Evolutionary conservation across 2,329 filamentous ascomycete genomes (phyloP).

Genomic region (Aspergillus sergii): DNA sequence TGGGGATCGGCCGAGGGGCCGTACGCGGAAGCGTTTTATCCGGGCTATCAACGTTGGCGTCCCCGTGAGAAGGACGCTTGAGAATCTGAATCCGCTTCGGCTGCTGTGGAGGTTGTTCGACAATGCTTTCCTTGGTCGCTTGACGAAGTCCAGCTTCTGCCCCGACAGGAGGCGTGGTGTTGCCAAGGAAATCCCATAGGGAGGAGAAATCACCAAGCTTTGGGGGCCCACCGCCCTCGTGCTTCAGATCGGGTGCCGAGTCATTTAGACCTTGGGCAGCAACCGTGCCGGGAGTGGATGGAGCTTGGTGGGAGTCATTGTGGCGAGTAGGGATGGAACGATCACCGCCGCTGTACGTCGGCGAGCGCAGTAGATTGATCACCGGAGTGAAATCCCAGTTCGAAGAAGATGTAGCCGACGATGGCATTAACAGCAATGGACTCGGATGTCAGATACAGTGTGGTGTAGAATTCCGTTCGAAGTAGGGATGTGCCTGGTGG

Average conservation of each 20-base stretch:
- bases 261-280: not conserved
- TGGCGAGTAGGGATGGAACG: slow-evolving; percentile 14
- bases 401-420: slow-evolving; percentile 28
- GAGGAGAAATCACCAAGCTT: slow-evolving; percentile 48
- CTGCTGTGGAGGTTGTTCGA: slow-evolving; percentile 8
- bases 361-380: slow-evolving; percentile 46
- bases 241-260: not conserved
- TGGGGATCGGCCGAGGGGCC: slow-evolving; percentile 11
- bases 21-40: slow-evolving; percentile 3
- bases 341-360: slow-evolving; percentile 22
- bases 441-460: not conserved
- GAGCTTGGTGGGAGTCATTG: slow-evolving; percentile 12
- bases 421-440: slow-evolving; percentile 32
- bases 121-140: not conserved
- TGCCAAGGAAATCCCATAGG: slow-evolving; percentile 44
- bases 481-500: not conserved
- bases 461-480: not conserved
- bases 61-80: slow-evolving; percentile 17
- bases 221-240: slow-evolving; percentile 13
- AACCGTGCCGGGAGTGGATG: not conserved
- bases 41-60: not conserved
- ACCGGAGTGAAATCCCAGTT: slow-evolving; percentile 51
- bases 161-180: slow-evolving; percentile 17
- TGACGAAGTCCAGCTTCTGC: slow-evolving; percentile 3
- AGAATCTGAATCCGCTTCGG: slow-evolving; percentile 22